Evolutionary conservation across 352 stramenopile genomes (phyloP).

Genomic region (Hyaloperonospora brassicae): DNA sequence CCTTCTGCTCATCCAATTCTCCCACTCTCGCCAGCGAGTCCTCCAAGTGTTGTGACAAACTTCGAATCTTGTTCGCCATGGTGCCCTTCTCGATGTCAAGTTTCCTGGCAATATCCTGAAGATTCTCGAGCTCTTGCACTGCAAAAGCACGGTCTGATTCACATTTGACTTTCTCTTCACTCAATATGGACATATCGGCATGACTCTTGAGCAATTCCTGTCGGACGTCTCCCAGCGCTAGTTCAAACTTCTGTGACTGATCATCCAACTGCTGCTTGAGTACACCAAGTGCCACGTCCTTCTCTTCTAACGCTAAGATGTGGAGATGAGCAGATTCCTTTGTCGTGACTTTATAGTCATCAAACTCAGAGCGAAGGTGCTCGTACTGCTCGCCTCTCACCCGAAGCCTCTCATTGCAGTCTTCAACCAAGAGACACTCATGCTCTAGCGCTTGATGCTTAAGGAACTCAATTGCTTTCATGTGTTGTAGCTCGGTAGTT

Average conservation of each 20-base stretch:
- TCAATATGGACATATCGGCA: slow-evolving; percentile 13
- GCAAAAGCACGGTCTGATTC: slow-evolving; percentile 11
- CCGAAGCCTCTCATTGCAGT: slow-evolving; percentile 18
- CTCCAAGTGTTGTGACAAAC: slow-evolving; percentile 10
- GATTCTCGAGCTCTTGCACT: slow-evolving; percentile 12
- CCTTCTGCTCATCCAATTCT: slow-evolving; percentile 13
- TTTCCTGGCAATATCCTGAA: slow-evolving; percentile 11
- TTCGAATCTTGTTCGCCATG: slow-evolving; percentile 17
- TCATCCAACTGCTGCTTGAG: slow-evolving; percentile 44
- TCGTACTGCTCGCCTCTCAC: slow-evolving; percentile 18
- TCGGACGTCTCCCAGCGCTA: slow-evolving; percentile 11
- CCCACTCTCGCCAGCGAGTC: slow-evolving; percentile 10
- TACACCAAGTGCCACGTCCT: slow-evolving; percentile 23
- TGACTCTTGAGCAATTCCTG: slow-evolving; percentile 16
- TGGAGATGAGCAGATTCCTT: slow-evolving; percentile 17
- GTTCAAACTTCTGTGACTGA: slow-evolving; percentile 24
- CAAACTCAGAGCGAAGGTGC: slow-evolving; percentile 17
- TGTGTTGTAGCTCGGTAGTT: slow-evolving; percentile 12
- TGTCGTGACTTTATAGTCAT: slow-evolving; percentile 10
- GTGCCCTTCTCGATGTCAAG: slow-evolving; percentile 18
- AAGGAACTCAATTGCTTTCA: slow-evolving; percentile 13
- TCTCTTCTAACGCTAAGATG: slow-evolving; percentile 14
- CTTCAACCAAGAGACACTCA: slow-evolving; percentile 10
- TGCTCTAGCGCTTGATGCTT: slow-evolving; percentile 15
- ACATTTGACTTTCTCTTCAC: slow-evolving; percentile 15